phyloP scores from a whole-genome alignment of 345 rosid species.

The Pelargonium nanum region DNA sequence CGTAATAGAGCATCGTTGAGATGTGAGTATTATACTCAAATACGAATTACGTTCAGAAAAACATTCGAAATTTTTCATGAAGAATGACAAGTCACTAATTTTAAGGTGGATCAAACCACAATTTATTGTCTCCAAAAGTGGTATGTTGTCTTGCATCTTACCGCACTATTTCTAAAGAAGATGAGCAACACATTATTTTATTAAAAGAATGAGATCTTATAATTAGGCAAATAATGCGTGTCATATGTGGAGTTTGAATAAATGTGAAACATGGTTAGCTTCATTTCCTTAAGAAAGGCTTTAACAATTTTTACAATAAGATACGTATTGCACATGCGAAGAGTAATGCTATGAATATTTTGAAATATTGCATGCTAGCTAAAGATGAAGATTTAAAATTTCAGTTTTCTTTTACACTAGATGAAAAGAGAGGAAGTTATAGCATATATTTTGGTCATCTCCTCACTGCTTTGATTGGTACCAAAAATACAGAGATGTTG shows the following conservation, averaged over 20 bases:
- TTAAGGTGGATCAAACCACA: constrained; percentile 2
- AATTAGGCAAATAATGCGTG: not conserved
- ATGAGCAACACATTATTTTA: not conserved
- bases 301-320: not conserved
- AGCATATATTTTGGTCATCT: not conserved
- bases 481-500: not conserved
- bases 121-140: not conserved
- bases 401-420: not conserved
- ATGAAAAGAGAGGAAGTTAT: not conserved
- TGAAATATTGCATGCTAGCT: not conserved
- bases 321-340: not conserved
- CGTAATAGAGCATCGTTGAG: not conserved
- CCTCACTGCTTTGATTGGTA: not conserved
- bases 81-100: constrained; percentile 1
- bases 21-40: no score
- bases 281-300: not conserved
- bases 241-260: constrained; percentile 2
- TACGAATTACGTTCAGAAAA: no score
- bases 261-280: not conserved
- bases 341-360: not conserved
- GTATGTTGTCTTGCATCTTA: not conserved
- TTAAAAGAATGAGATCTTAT: constrained; percentile 1
- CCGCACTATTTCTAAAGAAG: not conserved
- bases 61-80: constrained; percentile 1
- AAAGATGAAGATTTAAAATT: not conserved